These are phyloP conservation scores for Saksenaea vasiformis DNA, from an alignment of 371 early-diverging fungal genomes.

Conservation along the genomic window DNA sequence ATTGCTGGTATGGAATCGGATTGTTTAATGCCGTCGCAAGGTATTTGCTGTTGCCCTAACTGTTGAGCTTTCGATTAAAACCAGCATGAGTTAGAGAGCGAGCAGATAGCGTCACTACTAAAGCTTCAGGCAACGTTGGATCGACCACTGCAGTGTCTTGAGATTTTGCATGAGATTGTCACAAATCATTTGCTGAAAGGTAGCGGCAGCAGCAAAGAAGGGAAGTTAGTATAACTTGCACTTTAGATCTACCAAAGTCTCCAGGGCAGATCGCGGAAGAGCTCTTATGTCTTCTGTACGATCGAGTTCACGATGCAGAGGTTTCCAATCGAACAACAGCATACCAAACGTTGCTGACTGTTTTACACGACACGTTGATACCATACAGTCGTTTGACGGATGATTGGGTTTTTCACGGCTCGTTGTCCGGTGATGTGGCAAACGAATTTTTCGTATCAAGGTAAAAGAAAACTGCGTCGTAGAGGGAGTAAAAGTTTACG, in stretches of 20 bases:
- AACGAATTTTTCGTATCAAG: slow-evolving; percentile 38
- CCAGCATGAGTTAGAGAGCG: not conserved
- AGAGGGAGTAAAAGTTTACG: not conserved
- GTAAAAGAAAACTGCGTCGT: not conserved
- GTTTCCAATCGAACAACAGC: slow-evolving; percentile 13
- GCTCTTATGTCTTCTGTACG: slow-evolving; percentile 27
- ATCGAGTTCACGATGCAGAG: slow-evolving; percentile 23
- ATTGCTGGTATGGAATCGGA: slow-evolving; percentile 23
- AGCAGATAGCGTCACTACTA: not conserved
- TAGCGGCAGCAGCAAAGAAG: not conserved
- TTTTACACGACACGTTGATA: slow-evolving; percentile 24
- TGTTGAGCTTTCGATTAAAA: too few relatives aligned
- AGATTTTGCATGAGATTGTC: not conserved
- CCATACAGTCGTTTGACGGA: slow-evolving; percentile 41
- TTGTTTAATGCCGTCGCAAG: slow-evolving; percentile 8
- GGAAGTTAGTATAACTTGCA: too few relatives aligned
- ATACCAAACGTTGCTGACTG: slow-evolving; percentile 15
- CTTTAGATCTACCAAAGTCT: not conserved
- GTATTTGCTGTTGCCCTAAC: slow-evolving; percentile 14
- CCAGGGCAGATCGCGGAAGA: slow-evolving; percentile 10
- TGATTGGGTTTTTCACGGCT: slow-evolving; percentile 42
- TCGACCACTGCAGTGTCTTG: not conserved
- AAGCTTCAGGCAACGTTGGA: not conserved
- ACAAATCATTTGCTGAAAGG: not conserved
- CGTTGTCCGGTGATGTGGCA: slow-evolving; percentile 25